Evolutionary conservation across 345 rosid species (phyloP).

Genomic region (Populus davidiana): DNA sequence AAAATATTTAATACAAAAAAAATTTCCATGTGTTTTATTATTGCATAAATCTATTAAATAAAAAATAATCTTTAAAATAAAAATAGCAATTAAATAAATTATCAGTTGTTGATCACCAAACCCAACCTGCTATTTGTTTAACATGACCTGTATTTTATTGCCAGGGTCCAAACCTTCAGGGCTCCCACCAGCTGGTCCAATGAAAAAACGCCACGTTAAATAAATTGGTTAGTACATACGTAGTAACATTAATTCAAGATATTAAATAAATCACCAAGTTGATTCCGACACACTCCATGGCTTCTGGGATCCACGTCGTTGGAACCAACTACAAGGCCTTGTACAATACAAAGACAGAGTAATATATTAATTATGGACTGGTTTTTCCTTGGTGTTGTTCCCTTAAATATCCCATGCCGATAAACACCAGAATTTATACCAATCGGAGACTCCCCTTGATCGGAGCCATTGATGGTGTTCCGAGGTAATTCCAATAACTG

Average conservation of each 20-base stretch:
- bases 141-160: not conserved
- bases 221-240: not conserved
- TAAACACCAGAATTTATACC: not conserved
- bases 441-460: constrained; percentile 1
- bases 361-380: not conserved
- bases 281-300: constrained; percentile 24
- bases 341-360: no score
- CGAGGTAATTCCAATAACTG: constrained; percentile 7
- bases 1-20: no score
- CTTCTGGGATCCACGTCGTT: constrained; percentile 31
- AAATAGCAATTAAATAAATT: no score
- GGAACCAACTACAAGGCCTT: not conserved
- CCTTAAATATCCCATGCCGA: not conserved
- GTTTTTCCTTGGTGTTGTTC: constrained; percentile 3
- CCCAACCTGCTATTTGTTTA: no score
- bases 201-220: constrained; percentile 29
- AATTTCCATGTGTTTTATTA: no score
- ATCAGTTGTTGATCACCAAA: no score
- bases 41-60: no score
- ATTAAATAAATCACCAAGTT: constrained; percentile 12
- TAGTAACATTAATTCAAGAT: not conserved
- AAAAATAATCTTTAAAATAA: no score
- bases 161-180: constrained; percentile 27
- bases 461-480: constrained; percentile 1
- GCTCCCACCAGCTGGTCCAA: constrained; percentile 33